Base-by-base conservation (phyloP, 148 eudicot genomes). In the Amaranthus cruentus region DNA sequence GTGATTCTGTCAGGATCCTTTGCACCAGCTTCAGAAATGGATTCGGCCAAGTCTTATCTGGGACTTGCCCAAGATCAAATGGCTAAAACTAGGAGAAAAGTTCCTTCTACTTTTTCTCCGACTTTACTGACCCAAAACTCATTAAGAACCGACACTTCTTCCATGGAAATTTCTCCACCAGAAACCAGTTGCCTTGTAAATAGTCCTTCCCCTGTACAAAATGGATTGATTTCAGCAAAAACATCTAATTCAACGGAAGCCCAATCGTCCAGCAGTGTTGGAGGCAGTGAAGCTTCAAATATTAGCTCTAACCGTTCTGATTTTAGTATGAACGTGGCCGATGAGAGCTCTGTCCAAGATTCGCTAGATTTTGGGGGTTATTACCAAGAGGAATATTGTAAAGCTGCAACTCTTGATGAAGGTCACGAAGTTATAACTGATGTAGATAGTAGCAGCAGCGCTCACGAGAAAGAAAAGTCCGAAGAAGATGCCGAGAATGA, bases 401-500 rank as follows among this genome's bases (percentile, higher is more conserved):
- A 88, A 85, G 87, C 90, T 28, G 82, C 83, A n/a, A 75, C 77
- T 70, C 84, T 52, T 74, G 83, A 79, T 73, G 89, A 83, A 76
- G 62, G 80, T 70, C 84, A 78, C 70, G 90, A 84, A 71, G 86
- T 73, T 75, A 83, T 80, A 70, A 79, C 87, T 67, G 90, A 90
- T 82, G 87, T 79, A 79, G 96, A 86, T 81, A 83, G 88, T 49
- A 85, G 80, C 74, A 80, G 73, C 75, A 86, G 91, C 79, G 90
- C 82, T 74, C 73, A 82, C 53, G 79, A 83, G 67, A 89, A 85
- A 77, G 88, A 77, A 13, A 89, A 85, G 82, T 73, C 84, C 0
- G 96, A 91, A 75, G 96, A 91, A 76, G 97, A 95, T 80, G 97
- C 76, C 69, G 98, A 88, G 64, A 83, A 79, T 75, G 97, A 89